Evolutionary conservation across 352 stramenopile genomes (phyloP), one percentile per base, ranked within the genome.

Genomic region (Globisporangium cystogenes): DNA sequence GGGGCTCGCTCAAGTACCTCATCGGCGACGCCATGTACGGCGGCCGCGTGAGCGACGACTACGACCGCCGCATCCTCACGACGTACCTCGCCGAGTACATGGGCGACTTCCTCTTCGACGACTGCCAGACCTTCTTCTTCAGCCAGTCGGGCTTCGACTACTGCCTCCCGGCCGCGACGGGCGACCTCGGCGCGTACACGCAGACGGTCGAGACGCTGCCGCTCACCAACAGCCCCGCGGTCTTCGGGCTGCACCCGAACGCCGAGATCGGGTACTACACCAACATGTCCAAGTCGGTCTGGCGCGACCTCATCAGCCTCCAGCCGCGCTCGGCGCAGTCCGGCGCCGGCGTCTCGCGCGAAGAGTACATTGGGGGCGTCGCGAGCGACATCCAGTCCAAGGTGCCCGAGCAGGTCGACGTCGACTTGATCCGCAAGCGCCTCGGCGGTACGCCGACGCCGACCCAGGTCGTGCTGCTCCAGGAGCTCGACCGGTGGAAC

Each of bases 1-100:
- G 94, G 94, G 93, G 92, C 0, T 96, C 85, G 7, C 75, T 98
- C 23, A 92, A 93, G 62, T 98, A 98, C 55, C 60, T 98, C 12
- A 98, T 98, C 44, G 95, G 95, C 20, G 94, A 98, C 62, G 93
- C 95, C 24, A 98, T 98, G 94, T 98, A 98, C 72, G 95, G 95
- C 24, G 95, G 95, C 8, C 86, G 95, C 16, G 95, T 98, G n/a
- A 96, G 81, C 20, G 95, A 98, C 57, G 88, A 97, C 65, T 98
- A 97, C 66, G 95, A 98, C 65, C 86, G 95, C 18, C 86, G 95
- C n/a, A 95, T 98, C 26, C 80, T 98, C 46, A 87, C 80, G 14
- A 98, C 92, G 8, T 96, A 96, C 54, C 61, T 97, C 36, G 86
- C 92, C 40, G 93, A 98, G 67, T 98, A 98, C 75, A 98, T 98